Evolutionary conservation across 495 filamentous ascomycete genomes (phyloP).

Genomic region (Lindgomyces ingoldianus): DNA sequence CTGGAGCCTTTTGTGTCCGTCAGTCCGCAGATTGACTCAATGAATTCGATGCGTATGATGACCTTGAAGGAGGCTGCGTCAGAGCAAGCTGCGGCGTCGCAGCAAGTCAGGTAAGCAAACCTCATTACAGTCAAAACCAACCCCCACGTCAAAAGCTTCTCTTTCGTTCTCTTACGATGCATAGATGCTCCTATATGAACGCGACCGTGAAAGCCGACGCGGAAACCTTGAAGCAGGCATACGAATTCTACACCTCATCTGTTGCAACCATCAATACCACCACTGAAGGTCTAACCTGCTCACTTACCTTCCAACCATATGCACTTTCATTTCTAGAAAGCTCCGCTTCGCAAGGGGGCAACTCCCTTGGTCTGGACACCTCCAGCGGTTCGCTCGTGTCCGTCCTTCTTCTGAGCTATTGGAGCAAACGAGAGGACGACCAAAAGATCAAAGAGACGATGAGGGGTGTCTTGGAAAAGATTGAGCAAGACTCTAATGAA

Average conservation of each 20-base stretch:
- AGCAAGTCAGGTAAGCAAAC: slow-evolving; percentile 3
- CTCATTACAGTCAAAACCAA: too few species aligned
- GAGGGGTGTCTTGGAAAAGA: not conserved
- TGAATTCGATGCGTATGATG: slow-evolving; percentile 15
- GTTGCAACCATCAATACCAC: not conserved
- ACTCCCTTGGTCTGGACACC: slow-evolving; percentile 2
- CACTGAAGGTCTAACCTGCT: slow-evolving; percentile 4
- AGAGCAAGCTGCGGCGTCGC: slow-evolving; percentile 3
- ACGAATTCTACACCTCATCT: not conserved
- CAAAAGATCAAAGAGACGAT: not conserved
- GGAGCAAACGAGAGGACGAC: slow-evolving; percentile 7
- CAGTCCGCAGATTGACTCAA: slow-evolving; percentile 6
- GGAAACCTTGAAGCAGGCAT: not conserved
- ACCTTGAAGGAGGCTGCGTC: slow-evolving; percentile 5
- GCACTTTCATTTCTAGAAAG: slow-evolving; percentile 1
- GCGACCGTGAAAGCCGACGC: slow-evolving; percentile 11
- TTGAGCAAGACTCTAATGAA: not conserved
- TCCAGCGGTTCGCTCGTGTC: slow-evolving; percentile 6
- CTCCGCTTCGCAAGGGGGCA: too few species aligned
- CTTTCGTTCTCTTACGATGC: not conserved
- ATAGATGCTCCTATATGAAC: slow-evolving; percentile 7
- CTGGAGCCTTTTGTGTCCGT: slow-evolving; percentile 9
- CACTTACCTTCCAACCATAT: slow-evolving; percentile 13
- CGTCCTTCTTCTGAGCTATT: slow-evolving; percentile 8
- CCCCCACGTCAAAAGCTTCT: too few species aligned